Evolutionary conservation across 2,329 filamentous ascomycete genomes (phyloP), one percentile per base, ranked within the genome.

Genomic region (Teratosphaeria viscida): DNA sequence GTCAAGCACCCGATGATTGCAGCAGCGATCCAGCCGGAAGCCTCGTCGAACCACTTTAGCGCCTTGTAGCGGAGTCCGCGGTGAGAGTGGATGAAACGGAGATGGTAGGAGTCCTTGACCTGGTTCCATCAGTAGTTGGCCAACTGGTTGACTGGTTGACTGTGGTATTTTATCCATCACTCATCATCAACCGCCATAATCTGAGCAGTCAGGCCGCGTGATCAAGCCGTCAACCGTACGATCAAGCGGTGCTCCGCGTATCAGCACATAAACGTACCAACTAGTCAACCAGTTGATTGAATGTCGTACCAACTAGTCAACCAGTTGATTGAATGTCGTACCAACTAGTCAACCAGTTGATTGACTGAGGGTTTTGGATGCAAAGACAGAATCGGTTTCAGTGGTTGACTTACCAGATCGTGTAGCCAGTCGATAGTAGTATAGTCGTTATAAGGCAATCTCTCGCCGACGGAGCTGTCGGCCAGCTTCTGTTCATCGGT

Each of bases 351-450:
- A 7, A 5, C 7, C 29, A 7, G 7, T 32, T 32, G 29, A 32
- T 32, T 32, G 29, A 32, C 29, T 5, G 29, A 32, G 4, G 29
- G 29, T 7, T 32, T 32, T 7, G 29, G 7, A 32, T 5, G 29
- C 29, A 32, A 7, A 32, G 29, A 32, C 29, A 32, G 11, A 5
- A 43, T 3, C 5, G 16, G 37, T 43, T 43, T 43, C 5, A 12
- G 37, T 43, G 37, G 37, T 43, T 5, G 4, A 32, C 62, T 23
- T 67, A 81, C 79, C 59, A 85, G 69, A 64, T 83, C 81, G 68
- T 83, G 82, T 10, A 85, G 73, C 82, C 82, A 85, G 69, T 85
- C 82, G 60, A 85, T 84, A 1, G 82, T 83, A 7, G 79, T 81
- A 64, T 85, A 85, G 63, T 84, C 79, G 65, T 83, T 84, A 66